Percentiles rank a stretch among this genome's conserved stretches.
Conservation (phyloP, 345 rosid species). For the Physaria fendleri region DNA sequence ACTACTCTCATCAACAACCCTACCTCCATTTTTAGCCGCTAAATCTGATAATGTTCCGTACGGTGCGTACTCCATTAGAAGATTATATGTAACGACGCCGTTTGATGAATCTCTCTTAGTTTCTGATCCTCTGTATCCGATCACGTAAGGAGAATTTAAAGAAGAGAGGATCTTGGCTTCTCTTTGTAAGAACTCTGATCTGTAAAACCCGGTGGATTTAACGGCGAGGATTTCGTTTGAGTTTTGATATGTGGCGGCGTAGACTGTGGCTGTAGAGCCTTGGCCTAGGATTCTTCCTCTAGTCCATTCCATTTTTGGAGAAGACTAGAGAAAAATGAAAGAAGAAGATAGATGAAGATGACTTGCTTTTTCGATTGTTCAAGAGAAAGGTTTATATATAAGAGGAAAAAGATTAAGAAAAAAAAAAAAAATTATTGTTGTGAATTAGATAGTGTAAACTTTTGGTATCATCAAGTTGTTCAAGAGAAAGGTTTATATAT, state of each 20-base stretch:
- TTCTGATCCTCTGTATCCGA: conserved; percentile 57
- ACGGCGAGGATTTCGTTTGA: conserved; percentile 52
- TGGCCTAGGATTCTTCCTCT: conserved; percentile 58
- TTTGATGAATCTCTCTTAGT: conserved; percentile 38
- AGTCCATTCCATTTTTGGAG: conserved; percentile 57
- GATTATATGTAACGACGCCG: conserved; percentile 47
- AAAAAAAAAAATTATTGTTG: too few relatives aligned
- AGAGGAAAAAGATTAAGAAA: too few relatives aligned
- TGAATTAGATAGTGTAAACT: conserved; percentile 34
- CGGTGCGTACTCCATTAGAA: conserved; percentile 62
- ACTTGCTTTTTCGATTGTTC: too few relatives aligned
- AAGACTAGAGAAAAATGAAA: conserved; percentile 23
- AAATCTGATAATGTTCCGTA: conserved; percentile 51
- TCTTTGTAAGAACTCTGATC: conserved; percentile 44
- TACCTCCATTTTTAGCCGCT: conserved; percentile 33
- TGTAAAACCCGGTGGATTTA: conserved; percentile 46
- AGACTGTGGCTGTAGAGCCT: conserved; percentile 77
- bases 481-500: too few relatives aligned
- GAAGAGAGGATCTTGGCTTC: conserved; percentile 52
- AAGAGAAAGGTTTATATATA: too few relatives aligned
- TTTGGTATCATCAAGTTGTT: conserved; percentile 31
- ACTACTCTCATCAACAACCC: conserved; percentile 37
- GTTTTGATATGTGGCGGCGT: conserved; percentile 33
- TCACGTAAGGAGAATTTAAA: conserved; percentile 48
- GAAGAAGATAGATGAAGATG: too few relatives aligned